Conservation (phyloP, 805 yeast genomes). For the Schwanniomyces polymorphus region DNA sequence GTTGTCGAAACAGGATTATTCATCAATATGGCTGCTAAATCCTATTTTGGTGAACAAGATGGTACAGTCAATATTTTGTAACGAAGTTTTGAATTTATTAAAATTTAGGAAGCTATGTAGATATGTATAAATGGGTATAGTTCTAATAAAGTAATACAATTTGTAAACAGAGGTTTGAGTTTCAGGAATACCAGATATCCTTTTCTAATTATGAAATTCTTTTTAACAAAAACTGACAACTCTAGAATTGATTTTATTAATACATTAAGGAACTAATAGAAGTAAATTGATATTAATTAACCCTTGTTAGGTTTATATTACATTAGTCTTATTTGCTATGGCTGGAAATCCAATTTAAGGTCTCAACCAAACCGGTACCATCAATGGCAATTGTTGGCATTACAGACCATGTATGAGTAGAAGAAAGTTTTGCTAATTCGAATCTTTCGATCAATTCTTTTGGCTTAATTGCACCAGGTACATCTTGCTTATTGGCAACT, state of each 20-base stretch:
- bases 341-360: constrained; percentile 80
- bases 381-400: constrained; percentile 88
- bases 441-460: constrained; percentile 76
- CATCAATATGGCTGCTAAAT: constrained; percentile 68
- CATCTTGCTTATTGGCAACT: constrained; percentile 87
- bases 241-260: background rate
- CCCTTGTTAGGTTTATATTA: background rate
- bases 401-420: constrained; percentile 80
- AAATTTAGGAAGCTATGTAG: background rate
- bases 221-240: background rate
- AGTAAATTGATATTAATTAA: background rate
- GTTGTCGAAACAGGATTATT: constrained; percentile 97
- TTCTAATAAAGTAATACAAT: background rate
- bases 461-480: constrained; percentile 70
- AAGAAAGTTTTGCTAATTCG: constrained; percentile 59
- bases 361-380: constrained; percentile 88
- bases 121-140: background rate
- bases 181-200: background rate
- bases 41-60: constrained; percentile 85
- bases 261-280: constrained; percentile 1
- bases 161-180: background rate
- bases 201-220: background rate
- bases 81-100: background rate
- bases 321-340: constrained; percentile 39
- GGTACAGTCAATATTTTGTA: constrained; percentile 45